phyloP scores from a whole-genome alignment of 306 rosid genomes.

The Glycine latifolia region DNA sequence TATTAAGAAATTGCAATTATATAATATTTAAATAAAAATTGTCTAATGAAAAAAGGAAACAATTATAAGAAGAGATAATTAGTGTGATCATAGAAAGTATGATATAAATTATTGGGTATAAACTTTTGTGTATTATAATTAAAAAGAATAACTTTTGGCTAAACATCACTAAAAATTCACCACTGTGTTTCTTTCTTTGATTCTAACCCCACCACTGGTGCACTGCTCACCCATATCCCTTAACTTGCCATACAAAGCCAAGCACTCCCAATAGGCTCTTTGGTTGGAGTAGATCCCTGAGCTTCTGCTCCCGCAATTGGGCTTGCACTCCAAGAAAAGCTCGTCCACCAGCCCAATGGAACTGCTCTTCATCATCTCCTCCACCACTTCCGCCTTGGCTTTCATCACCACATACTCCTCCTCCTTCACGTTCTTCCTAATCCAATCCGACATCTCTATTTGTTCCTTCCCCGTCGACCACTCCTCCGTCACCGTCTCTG shows the following conservation, averaged over 20 bases:
- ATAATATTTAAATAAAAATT: too few species aligned
- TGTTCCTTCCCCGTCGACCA: constrained; percentile 43
- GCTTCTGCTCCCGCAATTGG: not conserved
- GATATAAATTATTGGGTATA: not conserved
- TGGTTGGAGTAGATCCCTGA: too few species aligned
- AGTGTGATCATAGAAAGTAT: not conserved
- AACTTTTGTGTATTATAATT: not conserved
- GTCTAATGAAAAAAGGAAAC: too few species aligned
- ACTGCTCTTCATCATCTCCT: constrained; percentile 68
- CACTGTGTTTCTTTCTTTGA: too few species aligned
- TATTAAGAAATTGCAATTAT: too few species aligned
- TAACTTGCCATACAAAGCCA: too few species aligned
- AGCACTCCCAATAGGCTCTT: too few species aligned
- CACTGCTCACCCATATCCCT: too few species aligned
- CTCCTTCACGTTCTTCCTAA: constrained; percentile 67
- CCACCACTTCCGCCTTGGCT: constrained; percentile 82
- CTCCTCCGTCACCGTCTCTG: constrained; percentile 55
- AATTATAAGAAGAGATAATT: not conserved
- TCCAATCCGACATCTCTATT: constrained; percentile 71
- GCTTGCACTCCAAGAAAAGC: constrained; percentile 90
- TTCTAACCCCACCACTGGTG: too few species aligned
- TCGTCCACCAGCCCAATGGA: constrained; percentile 71
- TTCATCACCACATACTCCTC: constrained; percentile 93
- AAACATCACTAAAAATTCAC: not conserved
- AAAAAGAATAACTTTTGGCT: not conserved